Conservation (phyloP, 169 alveolate genomes). For the Plasmodium sp. region DNA sequence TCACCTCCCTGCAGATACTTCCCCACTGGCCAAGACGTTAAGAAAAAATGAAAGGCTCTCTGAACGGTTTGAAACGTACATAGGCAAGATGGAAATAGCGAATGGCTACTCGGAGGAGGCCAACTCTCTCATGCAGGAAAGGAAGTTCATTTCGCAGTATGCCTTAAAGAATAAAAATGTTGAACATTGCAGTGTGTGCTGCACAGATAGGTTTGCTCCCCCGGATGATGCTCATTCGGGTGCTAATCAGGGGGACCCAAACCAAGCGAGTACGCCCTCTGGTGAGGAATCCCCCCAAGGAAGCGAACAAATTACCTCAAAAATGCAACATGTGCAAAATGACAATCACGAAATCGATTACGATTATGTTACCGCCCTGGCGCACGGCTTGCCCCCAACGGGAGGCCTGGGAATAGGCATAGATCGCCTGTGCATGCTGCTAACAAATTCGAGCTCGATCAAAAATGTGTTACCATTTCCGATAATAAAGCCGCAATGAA, state of each 20-base stretch:
- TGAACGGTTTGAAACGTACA: slow-evolving; percentile 94
- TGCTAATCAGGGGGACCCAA: slow-evolving; percentile 77
- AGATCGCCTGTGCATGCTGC: slow-evolving; percentile 97
- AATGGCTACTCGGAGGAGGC: slow-evolving; percentile 96
- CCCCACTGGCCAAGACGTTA: slow-evolving; percentile 66
- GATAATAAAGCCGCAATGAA: slow-evolving; percentile 46
- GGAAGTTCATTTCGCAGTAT: slow-evolving; percentile 82
- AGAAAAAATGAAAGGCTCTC: slow-evolving; percentile 81
- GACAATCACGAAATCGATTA: slow-evolving; percentile 84
- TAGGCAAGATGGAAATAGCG: slow-evolving; percentile 92
- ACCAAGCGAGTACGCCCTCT: slow-evolving; percentile 73
- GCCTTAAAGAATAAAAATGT: slow-evolving; percentile 5
- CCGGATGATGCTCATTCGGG: background rate
- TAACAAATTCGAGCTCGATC: slow-evolving; percentile 86
- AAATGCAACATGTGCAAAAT: background rate
- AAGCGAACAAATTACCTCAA: background rate
- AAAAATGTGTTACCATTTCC: slow-evolving; percentile 63
- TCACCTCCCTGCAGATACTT: slow-evolving; percentile 65
- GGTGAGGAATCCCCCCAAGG: background rate
- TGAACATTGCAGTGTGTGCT: background rate
- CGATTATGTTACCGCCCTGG: slow-evolving; percentile 91
- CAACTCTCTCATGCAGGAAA: slow-evolving; percentile 93
- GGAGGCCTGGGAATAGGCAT: slow-evolving; percentile 99
- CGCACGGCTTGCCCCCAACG: slow-evolving; percentile 99
- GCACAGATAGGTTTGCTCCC: background rate